These are phyloP conservation scores for Eutrema yunnanense DNA, from an alignment of 345 rosid species.

Conservation along the genomic window DNA sequence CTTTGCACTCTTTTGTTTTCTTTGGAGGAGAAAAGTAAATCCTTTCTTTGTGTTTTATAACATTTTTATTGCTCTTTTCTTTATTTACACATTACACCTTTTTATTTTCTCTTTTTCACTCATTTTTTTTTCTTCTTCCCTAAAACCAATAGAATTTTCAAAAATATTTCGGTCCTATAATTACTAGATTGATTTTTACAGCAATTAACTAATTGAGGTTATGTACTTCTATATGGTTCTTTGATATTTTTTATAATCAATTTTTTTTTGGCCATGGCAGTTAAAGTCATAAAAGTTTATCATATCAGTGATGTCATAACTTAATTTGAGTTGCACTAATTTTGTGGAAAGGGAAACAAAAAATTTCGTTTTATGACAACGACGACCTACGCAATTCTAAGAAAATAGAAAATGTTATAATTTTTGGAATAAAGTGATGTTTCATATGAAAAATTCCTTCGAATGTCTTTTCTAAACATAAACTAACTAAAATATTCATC, in stretches of 20 bases:
- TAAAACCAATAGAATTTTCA: not conserved
- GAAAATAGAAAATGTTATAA: not conserved
- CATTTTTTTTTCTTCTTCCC: not conserved
- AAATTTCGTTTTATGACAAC: not conserved
- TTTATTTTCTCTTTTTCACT: not conserved
- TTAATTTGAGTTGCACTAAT: not conserved
- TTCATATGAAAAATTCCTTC: not conserved
- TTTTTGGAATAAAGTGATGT: not conserved
- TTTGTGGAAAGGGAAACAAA: not conserved
- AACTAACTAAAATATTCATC: constrained; percentile 6
- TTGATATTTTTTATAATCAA: not conserved
- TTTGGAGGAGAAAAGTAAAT: constrained; percentile 27
- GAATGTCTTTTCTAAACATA: not conserved
- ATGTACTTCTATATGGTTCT: not conserved
- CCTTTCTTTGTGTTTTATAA: constrained; percentile 18
- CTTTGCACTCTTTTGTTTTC: constrained; percentile 29
- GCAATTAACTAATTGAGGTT: not conserved
- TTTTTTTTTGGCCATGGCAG: not conserved
- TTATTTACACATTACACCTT: constrained; percentile 18
- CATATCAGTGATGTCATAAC: not conserved
- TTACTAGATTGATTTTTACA: no score
- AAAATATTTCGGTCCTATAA: not conserved
- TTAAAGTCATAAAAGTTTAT: not conserved
- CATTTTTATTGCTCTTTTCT: constrained; percentile 20
- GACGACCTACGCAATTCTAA: not conserved